Percentiles rank a stretch among this genome's conserved stretches.
phyloP scores from a whole-genome alignment of 78 protist species.

The Tieghemostelium lacteum region DNA sequence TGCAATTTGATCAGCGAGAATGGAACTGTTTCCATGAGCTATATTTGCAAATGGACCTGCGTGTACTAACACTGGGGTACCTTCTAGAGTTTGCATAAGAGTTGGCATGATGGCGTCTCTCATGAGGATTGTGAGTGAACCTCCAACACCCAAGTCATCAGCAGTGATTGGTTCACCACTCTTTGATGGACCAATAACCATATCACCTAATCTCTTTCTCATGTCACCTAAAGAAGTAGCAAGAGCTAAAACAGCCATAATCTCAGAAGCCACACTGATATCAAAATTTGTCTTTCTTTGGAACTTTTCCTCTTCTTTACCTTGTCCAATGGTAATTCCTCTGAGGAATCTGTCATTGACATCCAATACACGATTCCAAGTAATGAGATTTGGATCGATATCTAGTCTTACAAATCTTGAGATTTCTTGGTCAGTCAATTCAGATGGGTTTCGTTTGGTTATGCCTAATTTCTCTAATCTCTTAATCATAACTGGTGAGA shows the following conservation, averaged over 20 bases:
- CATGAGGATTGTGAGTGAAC: slow-evolving; percentile 95
- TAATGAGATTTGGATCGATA: slow-evolving; percentile 95
- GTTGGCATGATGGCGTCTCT: slow-evolving; percentile 97
- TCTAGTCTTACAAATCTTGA: slow-evolving; percentile 93
- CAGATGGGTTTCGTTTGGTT: slow-evolving; percentile 85
- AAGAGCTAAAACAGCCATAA: slow-evolving; percentile 98
- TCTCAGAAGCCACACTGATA: slow-evolving; percentile 97
- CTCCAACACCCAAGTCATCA: slow-evolving; percentile 97
- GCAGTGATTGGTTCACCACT: slow-evolving; percentile 93
- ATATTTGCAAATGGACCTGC: slow-evolving; percentile 99
- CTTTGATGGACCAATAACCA: slow-evolving; percentile 82
- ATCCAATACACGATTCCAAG: slow-evolving; percentile 96
- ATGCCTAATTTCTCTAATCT: slow-evolving; percentile 94
- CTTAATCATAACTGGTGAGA: slow-evolving; percentile 89
- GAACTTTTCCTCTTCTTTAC: slow-evolving; percentile 90
- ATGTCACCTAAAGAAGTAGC: slow-evolving; percentile 87
- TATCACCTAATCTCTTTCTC: slow-evolving; percentile 88
- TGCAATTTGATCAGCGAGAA: slow-evolving; percentile 96
- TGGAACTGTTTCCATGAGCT: slow-evolving; percentile 97
- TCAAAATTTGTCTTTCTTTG: slow-evolving; percentile 91
- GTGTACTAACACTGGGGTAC: slow-evolving; percentile 97
- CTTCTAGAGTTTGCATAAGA: slow-evolving; percentile 96
- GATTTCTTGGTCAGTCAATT: slow-evolving; percentile 86
- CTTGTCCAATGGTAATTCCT: slow-evolving; percentile 93
- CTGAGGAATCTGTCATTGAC: slow-evolving; percentile 97